These are phyloP conservation scores for Arthrobotrys sinensis DNA, from an alignment of 2,329 filamentous ascomycete species.

Conservation along the genomic window DNA sequence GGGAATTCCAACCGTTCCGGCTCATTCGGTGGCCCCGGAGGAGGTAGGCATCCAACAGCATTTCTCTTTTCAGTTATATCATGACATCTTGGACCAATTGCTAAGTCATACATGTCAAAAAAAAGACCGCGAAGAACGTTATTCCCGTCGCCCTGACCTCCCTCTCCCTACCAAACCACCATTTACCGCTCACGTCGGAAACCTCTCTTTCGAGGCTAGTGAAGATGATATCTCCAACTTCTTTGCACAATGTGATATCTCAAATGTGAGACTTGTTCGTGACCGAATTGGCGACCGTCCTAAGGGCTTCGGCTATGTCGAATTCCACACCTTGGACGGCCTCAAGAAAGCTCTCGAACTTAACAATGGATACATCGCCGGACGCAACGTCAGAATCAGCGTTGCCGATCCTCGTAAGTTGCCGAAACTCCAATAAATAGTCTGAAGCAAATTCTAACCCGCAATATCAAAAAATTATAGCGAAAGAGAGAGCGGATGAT, in stretches of 20 bases:
- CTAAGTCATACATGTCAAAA: background rate
- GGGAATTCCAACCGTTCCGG: slow-evolving; percentile 30
- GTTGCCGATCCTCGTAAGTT: slow-evolving; percentile 96
- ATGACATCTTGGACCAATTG: background rate
- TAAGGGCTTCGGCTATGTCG: slow-evolving; percentile 98
- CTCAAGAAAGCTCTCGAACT: slow-evolving; percentile 90
- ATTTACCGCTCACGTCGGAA: slow-evolving; percentile 95
- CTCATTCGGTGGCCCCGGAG: slow-evolving; percentile 43
- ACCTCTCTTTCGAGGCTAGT: slow-evolving; percentile 94
- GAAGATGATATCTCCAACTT: slow-evolving; percentile 86
- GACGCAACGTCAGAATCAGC: slow-evolving; percentile 91
- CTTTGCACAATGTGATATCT: slow-evolving; percentile 86
- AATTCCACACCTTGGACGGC: slow-evolving; percentile 89
- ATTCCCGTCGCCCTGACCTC: slow-evolving; percentile 79
- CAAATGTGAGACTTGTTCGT: slow-evolving; percentile 94
- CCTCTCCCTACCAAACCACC: slow-evolving; percentile 93
- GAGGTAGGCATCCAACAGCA: slow-evolving; percentile 12
- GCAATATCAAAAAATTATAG: slow-evolving; percentile 69
- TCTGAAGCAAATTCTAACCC: slow-evolving; percentile 4
- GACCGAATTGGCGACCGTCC: slow-evolving; percentile 94
- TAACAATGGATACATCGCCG: slow-evolving; percentile 86
- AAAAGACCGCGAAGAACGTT: slow-evolving; percentile 67
- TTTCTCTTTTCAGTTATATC: background rate
- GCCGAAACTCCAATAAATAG: background rate
- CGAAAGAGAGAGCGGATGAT: slow-evolving; percentile 86